phyloP scores from a whole-genome alignment of 768 basidiomycete genomes.

The Mrakia blollopis region DNA sequence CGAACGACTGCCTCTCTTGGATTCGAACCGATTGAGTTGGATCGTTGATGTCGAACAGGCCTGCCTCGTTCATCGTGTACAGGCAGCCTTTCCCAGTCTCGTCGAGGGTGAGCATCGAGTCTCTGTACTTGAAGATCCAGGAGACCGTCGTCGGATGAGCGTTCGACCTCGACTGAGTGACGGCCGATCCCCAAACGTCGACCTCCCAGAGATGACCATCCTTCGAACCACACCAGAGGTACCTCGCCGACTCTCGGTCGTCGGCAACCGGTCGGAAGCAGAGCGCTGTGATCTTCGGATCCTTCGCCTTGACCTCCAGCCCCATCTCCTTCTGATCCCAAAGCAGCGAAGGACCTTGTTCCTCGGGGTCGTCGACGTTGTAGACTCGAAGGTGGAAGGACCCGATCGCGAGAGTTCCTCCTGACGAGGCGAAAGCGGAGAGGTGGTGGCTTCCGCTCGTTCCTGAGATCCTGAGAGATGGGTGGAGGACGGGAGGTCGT shows the following conservation, averaged over 20 bases:
- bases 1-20: constrained; percentile 76
- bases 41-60: constrained; percentile 20
- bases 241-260: constrained; percentile 52
- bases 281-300: constrained; percentile 66
- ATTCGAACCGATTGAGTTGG: constrained; percentile 49
- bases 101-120: constrained; percentile 73
- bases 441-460: constrained; percentile 38
- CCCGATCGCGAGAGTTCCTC: constrained; percentile 43
- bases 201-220: constrained; percentile 82
- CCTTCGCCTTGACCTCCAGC: constrained; percentile 53
- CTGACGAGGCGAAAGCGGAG: constrained; percentile 44
- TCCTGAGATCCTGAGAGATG: constrained; percentile 33
- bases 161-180: constrained; percentile 57
- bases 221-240: constrained; percentile 83
- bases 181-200: constrained; percentile 59
- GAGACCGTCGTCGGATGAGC: constrained; percentile 65
- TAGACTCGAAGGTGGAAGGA: constrained; percentile 44
- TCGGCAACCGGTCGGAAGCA: constrained; percentile 61
- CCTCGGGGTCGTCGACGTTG: constrained; percentile 38
- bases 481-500: constrained; percentile 43
- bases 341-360: constrained; percentile 45
- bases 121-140: constrained; percentile 63
- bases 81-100: constrained; percentile 77
- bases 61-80: constrained; percentile 47
- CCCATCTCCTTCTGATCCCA: constrained; percentile 59